phyloP scores from a whole-genome alignment of 208 protist genomes.

The Leishmania tarentolae region DNA sequence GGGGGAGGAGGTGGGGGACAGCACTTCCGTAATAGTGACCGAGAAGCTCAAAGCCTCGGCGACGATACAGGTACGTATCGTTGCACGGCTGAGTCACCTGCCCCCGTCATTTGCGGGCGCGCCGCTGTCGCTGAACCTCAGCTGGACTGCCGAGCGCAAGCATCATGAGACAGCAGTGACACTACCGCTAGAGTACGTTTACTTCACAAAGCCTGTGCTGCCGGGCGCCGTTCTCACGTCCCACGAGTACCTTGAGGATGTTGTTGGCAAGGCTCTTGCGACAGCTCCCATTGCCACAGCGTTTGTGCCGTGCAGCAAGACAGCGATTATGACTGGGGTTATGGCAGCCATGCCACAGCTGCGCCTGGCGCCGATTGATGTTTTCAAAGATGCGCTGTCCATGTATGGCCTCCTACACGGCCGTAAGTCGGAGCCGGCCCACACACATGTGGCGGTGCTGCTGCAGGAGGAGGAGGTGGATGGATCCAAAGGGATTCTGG shows the following conservation, averaged over 20 bases:
- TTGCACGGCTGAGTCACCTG: slow-evolving; percentile 29
- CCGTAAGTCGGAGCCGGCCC: slow-evolving; percentile 45
- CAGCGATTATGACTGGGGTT: slow-evolving; percentile 36
- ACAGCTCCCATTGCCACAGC: slow-evolving; percentile 40
- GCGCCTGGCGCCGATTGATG: slow-evolving; percentile 53
- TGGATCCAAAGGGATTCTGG: slow-evolving; percentile 35
- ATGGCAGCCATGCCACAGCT: slow-evolving; percentile 39
- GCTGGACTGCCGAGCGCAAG: slow-evolving; percentile 52
- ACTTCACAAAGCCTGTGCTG: slow-evolving; percentile 55
- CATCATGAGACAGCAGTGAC: slow-evolving; percentile 2
- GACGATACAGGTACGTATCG: slow-evolving; percentile 31
- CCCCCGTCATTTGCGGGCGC: slow-evolving; percentile 36
- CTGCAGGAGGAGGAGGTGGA: slow-evolving; percentile 59
- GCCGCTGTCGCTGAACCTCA: slow-evolving; percentile 36
- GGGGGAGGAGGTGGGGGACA: background rate
- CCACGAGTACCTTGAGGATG: slow-evolving; percentile 37
- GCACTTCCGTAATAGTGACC: slow-evolving; percentile 22
- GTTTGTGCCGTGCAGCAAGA: slow-evolving; percentile 55
- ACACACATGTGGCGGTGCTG: slow-evolving; percentile 66
- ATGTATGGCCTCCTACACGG: slow-evolving; percentile 65
- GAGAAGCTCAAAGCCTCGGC: slow-evolving; percentile 45
- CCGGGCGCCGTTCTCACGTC: slow-evolving; percentile 24
- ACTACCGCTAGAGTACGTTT: slow-evolving; percentile 52
- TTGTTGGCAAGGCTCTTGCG: slow-evolving; percentile 39
- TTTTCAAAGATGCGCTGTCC: slow-evolving; percentile 69